Evolutionary conservation across 441 rosid species (phyloP).

Genomic region (Kokia cookei): DNA sequence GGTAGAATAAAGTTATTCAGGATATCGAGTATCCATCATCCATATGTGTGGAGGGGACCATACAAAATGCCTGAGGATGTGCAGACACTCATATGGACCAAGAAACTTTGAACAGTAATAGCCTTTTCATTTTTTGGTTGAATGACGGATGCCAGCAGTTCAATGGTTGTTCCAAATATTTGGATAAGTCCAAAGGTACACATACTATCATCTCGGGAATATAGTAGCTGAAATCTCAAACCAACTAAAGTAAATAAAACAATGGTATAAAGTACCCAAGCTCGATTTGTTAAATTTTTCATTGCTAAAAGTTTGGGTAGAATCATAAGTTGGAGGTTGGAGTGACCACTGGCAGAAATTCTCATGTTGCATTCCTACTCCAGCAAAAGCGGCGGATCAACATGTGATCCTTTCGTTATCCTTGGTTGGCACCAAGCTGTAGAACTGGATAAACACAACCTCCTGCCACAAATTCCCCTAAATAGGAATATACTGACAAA

Average conservation of each 20-base stretch:
- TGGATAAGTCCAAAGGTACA: not conserved
- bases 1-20: not conserved
- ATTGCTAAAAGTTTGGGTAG: not conserved
- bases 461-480: not conserved
- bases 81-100: not conserved
- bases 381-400: not conserved
- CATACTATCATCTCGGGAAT: not conserved
- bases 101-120: not conserved
- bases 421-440: constrained; percentile 1
- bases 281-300: not conserved
- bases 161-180: not conserved
- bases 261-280: not conserved
- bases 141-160: not conserved
- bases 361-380: not conserved
- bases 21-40: not conserved
- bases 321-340: not conserved
- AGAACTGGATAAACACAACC: not conserved
- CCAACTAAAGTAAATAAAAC: not conserved
- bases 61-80: not conserved
- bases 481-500: not conserved
- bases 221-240: not conserved
- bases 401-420: not conserved
- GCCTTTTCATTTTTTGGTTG: not conserved
- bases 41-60: not conserved
- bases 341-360: not conserved